These are phyloP conservation scores for Hypoxylon crocopeplum DNA, from an alignment of 495 filamentous ascomycete species.

Conservation along the genomic window DNA sequence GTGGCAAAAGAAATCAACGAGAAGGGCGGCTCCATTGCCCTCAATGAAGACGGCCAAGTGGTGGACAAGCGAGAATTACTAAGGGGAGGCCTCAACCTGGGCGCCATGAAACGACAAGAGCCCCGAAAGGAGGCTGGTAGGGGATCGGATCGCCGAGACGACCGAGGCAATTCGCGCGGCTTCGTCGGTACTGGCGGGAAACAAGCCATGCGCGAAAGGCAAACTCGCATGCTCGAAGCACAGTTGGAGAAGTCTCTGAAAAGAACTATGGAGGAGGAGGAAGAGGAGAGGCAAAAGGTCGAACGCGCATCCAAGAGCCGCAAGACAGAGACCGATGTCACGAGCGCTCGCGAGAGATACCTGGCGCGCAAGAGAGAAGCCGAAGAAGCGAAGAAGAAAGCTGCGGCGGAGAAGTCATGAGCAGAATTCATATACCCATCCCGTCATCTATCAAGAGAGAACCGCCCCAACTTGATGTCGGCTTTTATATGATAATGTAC, in stretches of 20 bases:
- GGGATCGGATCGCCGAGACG: slow-evolving; percentile 42
- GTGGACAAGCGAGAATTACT: slow-evolving; percentile 93
- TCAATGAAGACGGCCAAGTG: slow-evolving; percentile 94
- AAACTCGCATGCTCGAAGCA: slow-evolving; percentile 85
- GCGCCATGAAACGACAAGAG: slow-evolving; percentile 59
- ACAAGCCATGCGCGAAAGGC: slow-evolving; percentile 75
- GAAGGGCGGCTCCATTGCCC: slow-evolving; percentile 68
- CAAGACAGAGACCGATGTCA: slow-evolving; percentile 80
- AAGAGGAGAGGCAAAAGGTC: slow-evolving; percentile 68
- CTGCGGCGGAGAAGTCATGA: slow-evolving; percentile 33
- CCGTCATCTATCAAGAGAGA: slow-evolving; percentile 6
- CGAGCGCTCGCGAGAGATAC: slow-evolving; percentile 85
- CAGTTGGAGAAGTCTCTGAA: slow-evolving; percentile 80
- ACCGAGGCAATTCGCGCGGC: slow-evolving; percentile 48
- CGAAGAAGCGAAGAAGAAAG: slow-evolving; percentile 70
- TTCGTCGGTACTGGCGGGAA: slow-evolving; percentile 58
- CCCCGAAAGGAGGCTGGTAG: slow-evolving; percentile 44
- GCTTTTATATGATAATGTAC: slow-evolving; percentile 35
- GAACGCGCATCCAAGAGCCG: slow-evolving; percentile 75
- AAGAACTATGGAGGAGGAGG: slow-evolving; percentile 75
- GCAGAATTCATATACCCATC: slow-evolving; percentile 27
- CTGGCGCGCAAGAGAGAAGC: slow-evolving; percentile 81
- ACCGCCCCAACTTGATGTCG: slow-evolving; percentile 8
- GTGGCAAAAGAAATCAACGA: slow-evolving; percentile 76
- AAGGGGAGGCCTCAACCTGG: slow-evolving; percentile 85